Base-by-base conservation (phyloP, 352 stramenopile genomes). In the Globisporangium parvum region DNA sequence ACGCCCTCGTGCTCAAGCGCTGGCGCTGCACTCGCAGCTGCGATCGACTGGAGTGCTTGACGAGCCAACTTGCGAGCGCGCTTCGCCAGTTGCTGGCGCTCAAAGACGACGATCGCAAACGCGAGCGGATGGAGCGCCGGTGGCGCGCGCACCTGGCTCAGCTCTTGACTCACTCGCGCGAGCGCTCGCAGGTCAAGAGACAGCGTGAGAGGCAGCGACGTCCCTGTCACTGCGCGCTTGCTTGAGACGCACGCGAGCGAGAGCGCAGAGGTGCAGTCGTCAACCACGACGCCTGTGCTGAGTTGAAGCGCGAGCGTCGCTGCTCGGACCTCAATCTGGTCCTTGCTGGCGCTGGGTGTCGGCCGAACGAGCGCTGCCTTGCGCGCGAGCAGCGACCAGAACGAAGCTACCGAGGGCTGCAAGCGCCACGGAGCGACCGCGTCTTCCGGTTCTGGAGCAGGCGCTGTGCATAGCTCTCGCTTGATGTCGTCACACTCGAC, bases 101-200 rank as follows among this genome's bases (percentile, higher is more conserved):
- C 55, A 24, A 23, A 46, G 15, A 20, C 26, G 8, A 61, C 21
- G 35, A 55, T 18, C 28, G 44, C 12, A 23, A 56, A 45, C 12
- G 28, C 47, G 10, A 61, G 15, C 20, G 47, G 55, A 15, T 61
- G 55, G 21, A 39, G 41, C 8, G 9, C 28, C 18, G 55, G 47
- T 5, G 28, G 11, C 4, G 26, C 31, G 37, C 40, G 48, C n/a
- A n/a, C 39, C 10, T 51, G 20, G 12, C 31, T 3, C n/a, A 56
- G 28, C 33, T 47, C 6, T 2, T 26, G 40, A 24, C 17, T 26
- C 49, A 40, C 47, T 10, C 44, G 47, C 23, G 18, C 51, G 17
- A 56, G 4, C 17, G 18, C 50, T 5, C 6, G 15, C 1, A 55
- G 31, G 20, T 37, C 37, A n/a, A 42, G 18, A 12, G 48, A 18